Evolutionary conservation across 257 asterid genomes (phyloP).

Genomic region (Eucommia ulmoides): DNA sequence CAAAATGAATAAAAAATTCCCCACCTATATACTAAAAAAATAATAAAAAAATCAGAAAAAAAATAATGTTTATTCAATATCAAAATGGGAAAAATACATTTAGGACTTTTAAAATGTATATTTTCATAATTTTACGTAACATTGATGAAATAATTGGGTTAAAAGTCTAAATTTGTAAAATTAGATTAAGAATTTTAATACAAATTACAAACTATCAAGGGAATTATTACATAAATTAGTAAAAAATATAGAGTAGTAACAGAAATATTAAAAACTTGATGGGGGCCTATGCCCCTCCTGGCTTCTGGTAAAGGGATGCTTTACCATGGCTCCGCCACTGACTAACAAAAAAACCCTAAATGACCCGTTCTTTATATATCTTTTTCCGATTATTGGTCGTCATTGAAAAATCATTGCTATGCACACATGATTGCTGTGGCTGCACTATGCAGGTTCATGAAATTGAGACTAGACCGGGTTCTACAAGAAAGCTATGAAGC

Average conservation of each 20-base stretch:
- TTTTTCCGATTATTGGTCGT: background rate
- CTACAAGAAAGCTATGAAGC: constrained; percentile 70
- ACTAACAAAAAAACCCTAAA: background rate
- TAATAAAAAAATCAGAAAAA: background rate
- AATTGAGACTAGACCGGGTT: constrained; percentile 76
- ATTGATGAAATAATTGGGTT: no score
- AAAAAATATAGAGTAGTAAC: no score
- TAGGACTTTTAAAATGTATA: no score
- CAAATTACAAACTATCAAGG: no score
- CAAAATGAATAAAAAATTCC: no score
- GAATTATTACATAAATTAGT: no score
- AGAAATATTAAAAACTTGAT: no score
- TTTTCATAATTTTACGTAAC: no score
- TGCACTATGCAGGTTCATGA: constrained; percentile 54
- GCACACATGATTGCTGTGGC: background rate
- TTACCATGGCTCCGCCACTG: background rate
- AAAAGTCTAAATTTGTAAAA: no score
- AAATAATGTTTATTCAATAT: no score
- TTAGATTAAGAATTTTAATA: no score
- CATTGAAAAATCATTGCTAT: background rate
- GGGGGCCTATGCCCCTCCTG: background rate
- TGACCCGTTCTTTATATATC: background rate
- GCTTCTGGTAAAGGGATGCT: background rate
- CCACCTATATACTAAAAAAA: background rate
- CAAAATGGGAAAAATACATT: no score